Conservation (phyloP, 2,329 filamentous ascomycete species). For the Aureobasidium mangrovei region DNA sequence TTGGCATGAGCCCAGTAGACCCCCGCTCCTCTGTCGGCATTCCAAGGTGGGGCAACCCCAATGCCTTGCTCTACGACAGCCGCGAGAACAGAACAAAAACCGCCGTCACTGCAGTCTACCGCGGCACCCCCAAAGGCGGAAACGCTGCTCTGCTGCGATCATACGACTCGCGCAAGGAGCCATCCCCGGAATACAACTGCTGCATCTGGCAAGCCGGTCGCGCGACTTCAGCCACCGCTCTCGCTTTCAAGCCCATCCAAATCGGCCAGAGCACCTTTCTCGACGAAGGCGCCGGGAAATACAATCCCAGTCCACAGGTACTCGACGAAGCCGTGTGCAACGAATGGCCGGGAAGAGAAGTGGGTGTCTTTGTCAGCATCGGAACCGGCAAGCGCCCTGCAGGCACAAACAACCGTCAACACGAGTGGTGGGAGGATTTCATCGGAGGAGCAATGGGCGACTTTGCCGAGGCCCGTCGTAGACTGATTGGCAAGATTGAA, state of each 20-base stretch:
- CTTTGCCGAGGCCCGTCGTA: slow-evolving; percentile 80
- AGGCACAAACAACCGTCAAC: slow-evolving; percentile 57
- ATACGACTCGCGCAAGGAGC: slow-evolving; percentile 89
- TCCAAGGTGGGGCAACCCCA: slow-evolving; percentile 65
- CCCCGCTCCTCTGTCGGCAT: slow-evolving; percentile 45
- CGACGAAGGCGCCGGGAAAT: slow-evolving; percentile 84
- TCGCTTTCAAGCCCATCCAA: slow-evolving; percentile 92
- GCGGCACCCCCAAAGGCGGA: slow-evolving; percentile 61
- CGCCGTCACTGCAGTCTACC: slow-evolving; percentile 83
- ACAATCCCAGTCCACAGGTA: slow-evolving; percentile 76
- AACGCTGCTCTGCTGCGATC: slow-evolving; percentile 69
- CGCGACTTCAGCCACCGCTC: slow-evolving; percentile 81
- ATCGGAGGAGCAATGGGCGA: slow-evolving; percentile 62
- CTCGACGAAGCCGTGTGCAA: slow-evolving; percentile 87
- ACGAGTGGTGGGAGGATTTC: slow-evolving; percentile 91
- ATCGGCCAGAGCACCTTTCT: slow-evolving; percentile 91
- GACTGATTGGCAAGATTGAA: slow-evolving; percentile 85
- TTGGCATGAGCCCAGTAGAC: slow-evolving; percentile 53
- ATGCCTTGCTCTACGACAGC: slow-evolving; percentile 80
- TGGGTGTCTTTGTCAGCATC: slow-evolving; percentile 85
- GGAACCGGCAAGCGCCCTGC: slow-evolving; percentile 83
- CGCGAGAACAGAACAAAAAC: slow-evolving; percentile 71
- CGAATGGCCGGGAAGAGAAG: slow-evolving; percentile 88
- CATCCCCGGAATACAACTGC: slow-evolving; percentile 79
- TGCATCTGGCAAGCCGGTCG: slow-evolving; percentile 95